phyloP scores from a whole-genome alignment of 2,329 filamentous ascomycete species.

The Bimuria novae-zelandiae region DNA sequence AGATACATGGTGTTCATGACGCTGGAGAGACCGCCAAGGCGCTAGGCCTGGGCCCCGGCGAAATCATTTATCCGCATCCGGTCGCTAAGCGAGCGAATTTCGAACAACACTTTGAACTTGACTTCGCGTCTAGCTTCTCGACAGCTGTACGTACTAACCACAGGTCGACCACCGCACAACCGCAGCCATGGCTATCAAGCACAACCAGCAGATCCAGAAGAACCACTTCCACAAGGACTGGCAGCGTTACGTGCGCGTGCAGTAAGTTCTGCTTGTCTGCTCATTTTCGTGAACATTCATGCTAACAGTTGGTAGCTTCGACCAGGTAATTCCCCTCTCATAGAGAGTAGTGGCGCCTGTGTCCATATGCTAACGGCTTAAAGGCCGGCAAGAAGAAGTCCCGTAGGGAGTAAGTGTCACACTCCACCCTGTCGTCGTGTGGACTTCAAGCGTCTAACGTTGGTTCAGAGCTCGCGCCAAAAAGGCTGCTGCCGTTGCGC shows the following conservation, averaged over 20 bases:
- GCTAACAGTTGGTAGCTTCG: too few species aligned
- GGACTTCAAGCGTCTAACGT: not conserved
- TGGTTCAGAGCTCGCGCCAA: slow-evolving; percentile 70
- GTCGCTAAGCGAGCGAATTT: slow-evolving; percentile 20
- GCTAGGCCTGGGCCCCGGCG: slow-evolving; percentile 13
- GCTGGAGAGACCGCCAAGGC: slow-evolving; percentile 13
- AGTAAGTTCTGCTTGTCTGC: too few species aligned
- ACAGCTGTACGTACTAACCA: slow-evolving; percentile 45
- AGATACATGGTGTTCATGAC: too few species aligned
- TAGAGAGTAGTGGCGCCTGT: slow-evolving; percentile 60
- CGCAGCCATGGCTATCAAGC: slow-evolving; percentile 84
- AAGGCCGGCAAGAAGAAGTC: slow-evolving; percentile 96
- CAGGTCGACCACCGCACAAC: slow-evolving; percentile 36
- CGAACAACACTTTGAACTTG: slow-evolving; percentile 17
- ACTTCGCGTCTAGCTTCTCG: too few species aligned
- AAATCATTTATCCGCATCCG: slow-evolving; percentile 26
- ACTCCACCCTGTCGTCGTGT: not conserved
- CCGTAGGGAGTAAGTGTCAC: slow-evolving; percentile 67
- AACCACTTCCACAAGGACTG: slow-evolving; percentile 75
- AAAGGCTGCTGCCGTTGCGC: slow-evolving; percentile 94
- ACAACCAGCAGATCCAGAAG: slow-evolving; percentile 98
- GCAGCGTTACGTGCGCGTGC: slow-evolving; percentile 97
- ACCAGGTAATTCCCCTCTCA: slow-evolving; percentile 81
- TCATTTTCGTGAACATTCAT: too few species aligned
- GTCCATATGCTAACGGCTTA: slow-evolving; percentile 39